Conservation (phyloP, 768 basidiomycete genomes). For the Mycena chlorophos region DNA sequence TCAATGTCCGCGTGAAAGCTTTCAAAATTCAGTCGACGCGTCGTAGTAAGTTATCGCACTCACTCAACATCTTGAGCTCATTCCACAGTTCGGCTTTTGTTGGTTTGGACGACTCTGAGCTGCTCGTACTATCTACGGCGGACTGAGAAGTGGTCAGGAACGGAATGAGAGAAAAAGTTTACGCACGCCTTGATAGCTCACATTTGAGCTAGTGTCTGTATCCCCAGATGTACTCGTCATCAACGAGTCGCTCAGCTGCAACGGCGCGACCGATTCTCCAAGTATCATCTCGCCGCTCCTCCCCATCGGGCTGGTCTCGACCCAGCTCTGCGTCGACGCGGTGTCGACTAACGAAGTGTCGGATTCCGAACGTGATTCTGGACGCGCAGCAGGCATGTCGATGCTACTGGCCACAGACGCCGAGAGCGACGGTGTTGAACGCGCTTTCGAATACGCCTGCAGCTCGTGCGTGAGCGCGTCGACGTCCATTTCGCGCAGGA, state of each 20-base stretch:
- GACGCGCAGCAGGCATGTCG: conserved; percentile 41
- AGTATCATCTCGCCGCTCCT: conserved; percentile 20
- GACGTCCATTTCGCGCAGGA: conserved; percentile 64
- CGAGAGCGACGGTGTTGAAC: conserved; percentile 22
- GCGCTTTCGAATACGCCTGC: conserved; percentile 28
- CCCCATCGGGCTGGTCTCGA: conserved; percentile 12
- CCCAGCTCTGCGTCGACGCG: conserved; percentile 19
- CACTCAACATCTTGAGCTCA: conserved; percentile 87
- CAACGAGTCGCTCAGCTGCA: conserved; percentile 18
- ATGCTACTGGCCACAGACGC: conserved; percentile 23
- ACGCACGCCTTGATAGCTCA: conserved; percentile 15
- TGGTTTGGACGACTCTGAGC: conserved; percentile 33
- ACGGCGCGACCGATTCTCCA: conserved; percentile 21
- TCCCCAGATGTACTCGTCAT: conserved; percentile 21
- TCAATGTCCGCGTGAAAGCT: conserved; percentile 89
- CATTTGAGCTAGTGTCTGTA: conserved; percentile 21
- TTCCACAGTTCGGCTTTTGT: conserved; percentile 89
- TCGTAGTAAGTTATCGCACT: conserved; percentile 23
- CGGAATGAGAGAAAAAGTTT: too few relatives aligned
- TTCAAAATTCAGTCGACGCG: conserved; percentile 5
- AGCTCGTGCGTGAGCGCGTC: conserved; percentile 56
- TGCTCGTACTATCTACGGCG: conserved; percentile 18
- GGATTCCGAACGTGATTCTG: conserved; percentile 25
- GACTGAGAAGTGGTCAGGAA: conserved; percentile 5
- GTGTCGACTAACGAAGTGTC: conserved; percentile 15